These are phyloP conservation scores for Vanderwaltozyma tropicalis DNA, from an alignment of 805 yeast genomes.

Conservation along the genomic window DNA sequence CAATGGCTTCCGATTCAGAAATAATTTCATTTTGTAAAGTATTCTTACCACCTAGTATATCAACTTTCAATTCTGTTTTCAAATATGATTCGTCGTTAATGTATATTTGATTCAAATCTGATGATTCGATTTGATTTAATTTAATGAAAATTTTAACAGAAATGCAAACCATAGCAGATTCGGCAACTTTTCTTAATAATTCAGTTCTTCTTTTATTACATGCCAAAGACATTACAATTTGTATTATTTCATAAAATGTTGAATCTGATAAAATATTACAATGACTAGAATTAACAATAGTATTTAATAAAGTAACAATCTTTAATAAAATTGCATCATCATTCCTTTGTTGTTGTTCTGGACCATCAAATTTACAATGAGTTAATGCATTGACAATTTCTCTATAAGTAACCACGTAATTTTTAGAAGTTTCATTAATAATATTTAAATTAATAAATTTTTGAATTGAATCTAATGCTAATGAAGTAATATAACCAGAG, in stretches of 20 bases:
- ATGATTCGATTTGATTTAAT: constrained; percentile 44
- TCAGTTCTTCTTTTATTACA: constrained; percentile 87
- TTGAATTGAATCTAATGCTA: constrained; percentile 63
- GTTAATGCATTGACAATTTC: constrained; percentile 50
- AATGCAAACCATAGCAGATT: constrained; percentile 60
- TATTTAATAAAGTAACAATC: constrained; percentile 62
- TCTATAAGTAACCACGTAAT: constrained; percentile 47
- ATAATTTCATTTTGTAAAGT: no score
- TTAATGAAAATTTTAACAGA: constrained; percentile 57
- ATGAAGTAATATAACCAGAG: constrained; percentile 70
- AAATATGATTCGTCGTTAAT: constrained; percentile 40
- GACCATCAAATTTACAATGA: constrained; percentile 88
- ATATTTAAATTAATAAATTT: constrained; percentile 63
- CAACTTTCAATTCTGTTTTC: constrained; percentile 44
- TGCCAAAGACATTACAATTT: constrained; percentile 80
- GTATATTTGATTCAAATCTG: constrained; percentile 28
- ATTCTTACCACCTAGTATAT: constrained; percentile 32
- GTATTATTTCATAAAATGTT: constrained; percentile 73
- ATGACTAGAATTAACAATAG: constrained; percentile 48
- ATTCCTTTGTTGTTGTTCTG: constrained; percentile 79
- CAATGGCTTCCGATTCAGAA: not conserved
- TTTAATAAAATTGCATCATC: constrained; percentile 83
- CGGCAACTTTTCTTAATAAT: constrained; percentile 77
- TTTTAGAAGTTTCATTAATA: constrained; percentile 42
- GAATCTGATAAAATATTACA: constrained; percentile 63